phyloP scores from a whole-genome alignment of 768 basidiomycete species.

The Tephrocybe sp. region DNA sequence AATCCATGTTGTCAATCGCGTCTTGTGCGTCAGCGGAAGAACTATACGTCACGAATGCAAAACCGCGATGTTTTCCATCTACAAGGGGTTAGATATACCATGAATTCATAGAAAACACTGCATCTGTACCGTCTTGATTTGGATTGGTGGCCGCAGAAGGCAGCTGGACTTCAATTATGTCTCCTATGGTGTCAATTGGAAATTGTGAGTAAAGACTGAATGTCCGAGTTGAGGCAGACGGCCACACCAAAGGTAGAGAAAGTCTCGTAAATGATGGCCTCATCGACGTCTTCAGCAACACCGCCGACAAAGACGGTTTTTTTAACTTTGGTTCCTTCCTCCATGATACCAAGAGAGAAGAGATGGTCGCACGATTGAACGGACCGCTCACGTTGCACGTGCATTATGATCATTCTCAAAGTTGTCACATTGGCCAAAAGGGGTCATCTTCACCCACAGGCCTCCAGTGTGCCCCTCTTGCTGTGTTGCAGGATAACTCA shows the following conservation, averaged over 20 bases:
- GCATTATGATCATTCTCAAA: conserved; percentile 16
- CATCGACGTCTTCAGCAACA: conserved; percentile 81
- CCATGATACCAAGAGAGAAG: conserved; percentile 50
- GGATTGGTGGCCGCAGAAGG: conserved; percentile 77
- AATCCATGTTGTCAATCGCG: conserved; percentile 98
- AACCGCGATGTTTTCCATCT: conserved; percentile 86
- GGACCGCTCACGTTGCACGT: conserved; percentile 26
- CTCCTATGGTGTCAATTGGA: conserved; percentile 49
- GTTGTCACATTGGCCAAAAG: conserved; percentile 17
- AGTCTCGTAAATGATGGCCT: conserved; percentile 66
- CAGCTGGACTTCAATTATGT: conserved; percentile 89
- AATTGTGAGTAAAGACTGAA: conserved; percentile 4
- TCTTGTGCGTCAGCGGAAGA: conserved; percentile 86
- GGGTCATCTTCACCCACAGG: conserved; percentile 25
- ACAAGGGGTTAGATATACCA: conserved; percentile 6
- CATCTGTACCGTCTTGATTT: conserved; percentile 50
- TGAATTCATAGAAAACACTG: conserved; percentile 12
- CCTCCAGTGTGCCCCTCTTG: conserved; percentile 9
- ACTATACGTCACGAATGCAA: conserved; percentile 88
- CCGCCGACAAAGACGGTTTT: conserved; percentile 86
- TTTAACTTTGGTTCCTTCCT: conserved; percentile 81
- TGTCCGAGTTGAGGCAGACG: neutral
- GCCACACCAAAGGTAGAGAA: conserved; percentile 86
- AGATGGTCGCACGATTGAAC: conserved; percentile 37
- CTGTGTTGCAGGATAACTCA: neutral